Percentiles rank a stretch among this genome's conserved stretches.
Conservation (phyloP, 345 rosid species). For the Moringa oleifera region DNA sequence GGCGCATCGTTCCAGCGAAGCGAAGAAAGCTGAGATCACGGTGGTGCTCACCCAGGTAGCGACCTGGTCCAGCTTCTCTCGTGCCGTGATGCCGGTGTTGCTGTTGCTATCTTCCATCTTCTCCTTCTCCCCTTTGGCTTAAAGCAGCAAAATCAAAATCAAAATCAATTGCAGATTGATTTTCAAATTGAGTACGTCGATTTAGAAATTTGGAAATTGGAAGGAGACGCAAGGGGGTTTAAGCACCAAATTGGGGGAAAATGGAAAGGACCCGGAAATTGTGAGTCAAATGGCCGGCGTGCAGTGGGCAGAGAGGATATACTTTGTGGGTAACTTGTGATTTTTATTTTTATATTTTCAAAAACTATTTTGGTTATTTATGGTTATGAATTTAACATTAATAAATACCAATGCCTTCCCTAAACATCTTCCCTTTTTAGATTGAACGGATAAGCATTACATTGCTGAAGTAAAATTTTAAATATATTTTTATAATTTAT, state of each 20-base stretch:
- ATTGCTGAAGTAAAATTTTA: too few species aligned
- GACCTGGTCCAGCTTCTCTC: slow-evolving; percentile 38
- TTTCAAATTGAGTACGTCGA: too few species aligned
- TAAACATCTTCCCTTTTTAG: too few species aligned
- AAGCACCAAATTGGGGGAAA: neutral
- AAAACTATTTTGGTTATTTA: neutral
- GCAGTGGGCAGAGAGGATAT: neutral
- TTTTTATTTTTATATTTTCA: too few species aligned
- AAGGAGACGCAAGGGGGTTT: neutral
- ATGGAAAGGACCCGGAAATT: neutral
- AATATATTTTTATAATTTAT: too few species aligned
- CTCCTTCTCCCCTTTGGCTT: neutral
- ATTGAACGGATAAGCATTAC: too few species aligned
- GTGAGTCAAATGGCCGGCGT: neutral
- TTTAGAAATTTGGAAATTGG: too few species aligned
- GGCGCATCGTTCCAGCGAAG: slow-evolving; percentile 71
- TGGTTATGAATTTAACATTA: too few species aligned
- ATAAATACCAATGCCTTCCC: too few species aligned
- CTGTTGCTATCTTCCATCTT: slow-evolving; percentile 12
- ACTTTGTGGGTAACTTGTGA: neutral
- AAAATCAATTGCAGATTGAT: neutral
- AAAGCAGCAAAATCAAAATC: too few species aligned
- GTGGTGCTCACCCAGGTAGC: slow-evolving; percentile 58
- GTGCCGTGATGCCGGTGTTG: slow-evolving; percentile 22
- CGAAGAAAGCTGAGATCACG: slow-evolving; percentile 68